Percentiles rank a stretch among this genome's conserved stretches.
phyloP scores from a whole-genome alignment of 768 basidiomycete genomes.

The Tulasnella calospora region DNA sequence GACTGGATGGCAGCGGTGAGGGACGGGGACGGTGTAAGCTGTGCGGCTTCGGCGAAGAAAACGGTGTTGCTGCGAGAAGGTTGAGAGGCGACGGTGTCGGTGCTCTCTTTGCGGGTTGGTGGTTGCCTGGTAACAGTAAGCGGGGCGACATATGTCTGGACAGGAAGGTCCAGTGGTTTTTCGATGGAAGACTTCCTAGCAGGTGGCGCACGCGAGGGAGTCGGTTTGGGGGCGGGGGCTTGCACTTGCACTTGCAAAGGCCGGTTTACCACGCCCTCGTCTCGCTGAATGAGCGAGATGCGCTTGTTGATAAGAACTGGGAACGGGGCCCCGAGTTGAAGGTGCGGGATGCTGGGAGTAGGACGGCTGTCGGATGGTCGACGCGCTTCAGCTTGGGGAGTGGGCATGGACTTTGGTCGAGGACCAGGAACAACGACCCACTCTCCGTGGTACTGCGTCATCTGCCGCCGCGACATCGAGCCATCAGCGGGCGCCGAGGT shows the following conservation, averaged over 20 bases:
- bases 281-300: not conserved
- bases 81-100: not conserved
- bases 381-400: not conserved
- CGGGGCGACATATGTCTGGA: not conserved
- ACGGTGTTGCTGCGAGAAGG: not conserved
- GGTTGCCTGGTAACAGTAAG: not conserved
- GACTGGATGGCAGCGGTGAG: slow-evolving; percentile 5
- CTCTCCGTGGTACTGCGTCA: not conserved
- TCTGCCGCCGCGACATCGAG: not conserved
- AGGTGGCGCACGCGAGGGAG: not conserved
- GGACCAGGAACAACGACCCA: not conserved
- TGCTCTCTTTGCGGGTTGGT: not conserved
- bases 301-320: not conserved
- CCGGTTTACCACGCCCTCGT: not conserved
- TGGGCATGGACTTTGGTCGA: not conserved
- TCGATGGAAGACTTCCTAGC: not conserved
- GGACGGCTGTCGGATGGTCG: not conserved
- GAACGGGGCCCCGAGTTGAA: not conserved
- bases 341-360: not conserved
- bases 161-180: not conserved
- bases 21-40: not conserved
- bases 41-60: not conserved
- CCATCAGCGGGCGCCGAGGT: not conserved
- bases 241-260: not conserved
- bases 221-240: not conserved